Evolutionary conservation across 768 basidiomycete species (phyloP), one percentile per base, ranked within the genome.

Genomic region (Crucibulum laeve): DNA sequence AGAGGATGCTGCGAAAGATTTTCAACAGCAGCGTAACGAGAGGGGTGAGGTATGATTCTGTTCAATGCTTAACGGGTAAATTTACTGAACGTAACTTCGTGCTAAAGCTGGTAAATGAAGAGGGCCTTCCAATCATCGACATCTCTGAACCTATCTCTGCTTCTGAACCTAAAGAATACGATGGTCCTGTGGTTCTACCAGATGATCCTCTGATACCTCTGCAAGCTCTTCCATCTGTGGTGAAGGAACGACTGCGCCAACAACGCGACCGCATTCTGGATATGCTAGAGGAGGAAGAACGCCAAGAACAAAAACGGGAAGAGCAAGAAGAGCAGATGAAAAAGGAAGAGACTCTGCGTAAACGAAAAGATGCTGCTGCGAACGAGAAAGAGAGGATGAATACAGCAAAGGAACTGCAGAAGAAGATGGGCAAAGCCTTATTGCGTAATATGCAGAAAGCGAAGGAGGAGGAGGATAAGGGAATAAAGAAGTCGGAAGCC

Each of bases 41-140:
- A 70, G 69, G 61, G 78, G 76, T 71, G 79, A 87, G 77, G 87
- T 86, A 68, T 52, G 76, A 66, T 52, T 25, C 42, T 52, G 11
- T 40, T 47, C 41, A 26, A 30, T n/a, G 36, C 41, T 44, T n/a
- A 46, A 46, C 38, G 25, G 42, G 51, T 36, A 46, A 24, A 49
- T 50, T 51, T 45, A 51, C 47, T 53, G 46, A 52, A 56, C 55
- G 50, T 40, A 55, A 39, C 46, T 39, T 11, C 23, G 26, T 5
- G 5, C 48, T 53, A 5, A 47, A 89, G 87, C 68, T 83, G 41
- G 52, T 84, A 30, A 86, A 85, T 53, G 85, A 88, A 53, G 87
- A 91, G 38, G 87, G 86, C 3, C 74, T 87, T 28, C 87, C 87
- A 8, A 83, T 91, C 48, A 70, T 89, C 47, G 88, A 91, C 26